Evolutionary conservation across 2,329 filamentous ascomycete genomes (phyloP), one percentile per base, ranked within the genome.

Genomic region (Septoria petroselini): DNA sequence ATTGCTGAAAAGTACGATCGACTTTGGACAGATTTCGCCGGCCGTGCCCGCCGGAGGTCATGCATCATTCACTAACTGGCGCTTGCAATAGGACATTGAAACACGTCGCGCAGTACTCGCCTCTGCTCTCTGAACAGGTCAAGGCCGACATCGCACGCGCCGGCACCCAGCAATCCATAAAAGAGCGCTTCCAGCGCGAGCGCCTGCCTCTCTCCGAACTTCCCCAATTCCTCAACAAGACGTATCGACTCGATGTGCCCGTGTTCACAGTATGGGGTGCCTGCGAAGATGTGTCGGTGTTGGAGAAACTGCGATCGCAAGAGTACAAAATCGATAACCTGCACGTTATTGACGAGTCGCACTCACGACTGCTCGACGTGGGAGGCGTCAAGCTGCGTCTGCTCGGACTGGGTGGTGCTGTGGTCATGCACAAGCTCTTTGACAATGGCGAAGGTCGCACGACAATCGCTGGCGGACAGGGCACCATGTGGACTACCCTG

Each of bases 341-440:
- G 60, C 90, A 96, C 76, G 95, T 98, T 67, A 96, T 98, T 63
- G 93, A 98, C 61, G 93, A 98, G 76, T 91, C 93, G 45, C 91
- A 91, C 69, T 97, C 93, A 30, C 88, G 95, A 77, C 77, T 98
- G 61, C 79, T 98, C 50, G 93, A 98, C 72, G 79, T 97, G 53
- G 93, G 91, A 49, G 93, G 93, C 50, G 89, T 98, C 48, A 97
- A 97, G 79, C 82, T 98, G 58, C 87, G 93, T 64, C 80, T 98
- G 41, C 81, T 98, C 23, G 93, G 93, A 55, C 79, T 98, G 27
- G 93, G 93, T 58, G 93, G 93, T 63, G 93, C 93, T 5, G 91
- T 98, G 4, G 93, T 98, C 53, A 98, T 98, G 90, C 93, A 98
- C 79, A 98, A 98, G 78, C 82, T 98, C 14, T 98, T 98, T 66